Conservation (phyloP, 805 yeast genomes). For the Ogataea ganodermae region DNA sequence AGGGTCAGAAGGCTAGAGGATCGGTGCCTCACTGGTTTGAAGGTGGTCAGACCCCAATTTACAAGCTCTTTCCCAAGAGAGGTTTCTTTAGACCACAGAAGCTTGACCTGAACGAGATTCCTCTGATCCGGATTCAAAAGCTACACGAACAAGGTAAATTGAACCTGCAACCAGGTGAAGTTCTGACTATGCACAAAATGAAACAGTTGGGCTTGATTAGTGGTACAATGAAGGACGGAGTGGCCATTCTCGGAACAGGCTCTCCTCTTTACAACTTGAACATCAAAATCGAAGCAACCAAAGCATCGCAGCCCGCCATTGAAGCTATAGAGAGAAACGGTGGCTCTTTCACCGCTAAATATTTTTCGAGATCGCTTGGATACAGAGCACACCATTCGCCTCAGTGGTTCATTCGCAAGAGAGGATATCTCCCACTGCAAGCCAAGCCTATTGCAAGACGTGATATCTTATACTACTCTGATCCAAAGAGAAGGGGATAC, state of each 20-base stretch:
- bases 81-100: constrained; percentile 77
- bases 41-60: constrained; percentile 97
- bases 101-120: constrained; percentile 55
- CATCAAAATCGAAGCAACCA: constrained; percentile 76
- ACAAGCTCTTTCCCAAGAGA: constrained; percentile 79
- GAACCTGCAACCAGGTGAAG: constrained; percentile 55
- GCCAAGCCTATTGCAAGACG: constrained; percentile 86
- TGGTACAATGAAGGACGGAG: constrained; percentile 76
- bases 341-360: constrained; percentile 72
- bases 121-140: constrained; percentile 67
- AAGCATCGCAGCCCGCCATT: constrained; percentile 77
- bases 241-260: constrained; percentile 76
- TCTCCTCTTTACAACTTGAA: constrained; percentile 52
- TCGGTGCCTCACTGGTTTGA: constrained; percentile 91
- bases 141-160: constrained; percentile 72
- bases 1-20: constrained; percentile 97
- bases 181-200: constrained; percentile 76
- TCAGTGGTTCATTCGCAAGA: constrained; percentile 60
- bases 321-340: constrained; percentile 70
- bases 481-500: constrained; percentile 75
- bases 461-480: constrained; percentile 76
- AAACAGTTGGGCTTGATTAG: constrained; percentile 70
- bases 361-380: constrained; percentile 61
- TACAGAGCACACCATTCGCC: constrained; percentile 79
- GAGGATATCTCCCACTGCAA: constrained; percentile 78